Percentiles rank a stretch among this genome's conserved stretches.
Conservation (phyloP, 2,329 filamentous ascomycete genomes). For the Eutypella sp. region DNA sequence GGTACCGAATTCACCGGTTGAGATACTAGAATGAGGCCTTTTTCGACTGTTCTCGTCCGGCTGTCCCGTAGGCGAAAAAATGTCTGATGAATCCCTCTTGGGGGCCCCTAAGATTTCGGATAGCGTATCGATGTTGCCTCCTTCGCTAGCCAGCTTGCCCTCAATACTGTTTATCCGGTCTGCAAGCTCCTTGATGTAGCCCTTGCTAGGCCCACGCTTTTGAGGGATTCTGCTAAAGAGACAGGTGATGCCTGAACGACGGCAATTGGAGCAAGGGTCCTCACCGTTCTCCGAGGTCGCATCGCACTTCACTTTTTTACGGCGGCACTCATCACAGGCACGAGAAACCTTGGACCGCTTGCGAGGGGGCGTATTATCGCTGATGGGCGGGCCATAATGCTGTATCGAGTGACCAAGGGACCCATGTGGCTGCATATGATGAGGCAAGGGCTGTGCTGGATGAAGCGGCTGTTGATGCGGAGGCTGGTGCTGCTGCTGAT, state of each 20-base stretch:
- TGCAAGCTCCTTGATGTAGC: slow-evolving; percentile 90
- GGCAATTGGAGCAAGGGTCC: slow-evolving; percentile 76
- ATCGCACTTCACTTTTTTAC: slow-evolving; percentile 89
- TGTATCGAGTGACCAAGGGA: slow-evolving; percentile 31
- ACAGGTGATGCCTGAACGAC: slow-evolving; percentile 69
- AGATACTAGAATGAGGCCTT: slow-evolving; percentile 32
- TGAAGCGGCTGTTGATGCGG: slow-evolving; percentile 25
- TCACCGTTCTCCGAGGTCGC: slow-evolving; percentile 69
- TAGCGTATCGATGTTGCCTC: slow-evolving; percentile 39
- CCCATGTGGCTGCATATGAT: slow-evolving; percentile 22
- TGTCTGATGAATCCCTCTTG: slow-evolving; percentile 40
- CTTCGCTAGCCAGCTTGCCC: slow-evolving; percentile 61
- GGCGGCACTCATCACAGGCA: slow-evolving; percentile 82
- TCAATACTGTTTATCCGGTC: slow-evolving; percentile 80
- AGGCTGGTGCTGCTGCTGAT: slow-evolving; percentile 10
- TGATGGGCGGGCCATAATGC: slow-evolving; percentile 32
- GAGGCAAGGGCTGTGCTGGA: slow-evolving; percentile 21
- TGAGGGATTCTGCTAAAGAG: slow-evolving; percentile 83
- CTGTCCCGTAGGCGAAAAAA: slow-evolving; percentile 46
- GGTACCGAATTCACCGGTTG: slow-evolving; percentile 30
- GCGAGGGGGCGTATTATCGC: slow-evolving; percentile 60
- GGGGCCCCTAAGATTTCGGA: slow-evolving; percentile 31
- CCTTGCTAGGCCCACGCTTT: slow-evolving; percentile 86
- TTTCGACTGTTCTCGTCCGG: slow-evolving; percentile 33
- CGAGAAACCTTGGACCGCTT: slow-evolving; percentile 84